Conservation (phyloP, 208 protist species). For the Borovskyia barvae region DNA sequence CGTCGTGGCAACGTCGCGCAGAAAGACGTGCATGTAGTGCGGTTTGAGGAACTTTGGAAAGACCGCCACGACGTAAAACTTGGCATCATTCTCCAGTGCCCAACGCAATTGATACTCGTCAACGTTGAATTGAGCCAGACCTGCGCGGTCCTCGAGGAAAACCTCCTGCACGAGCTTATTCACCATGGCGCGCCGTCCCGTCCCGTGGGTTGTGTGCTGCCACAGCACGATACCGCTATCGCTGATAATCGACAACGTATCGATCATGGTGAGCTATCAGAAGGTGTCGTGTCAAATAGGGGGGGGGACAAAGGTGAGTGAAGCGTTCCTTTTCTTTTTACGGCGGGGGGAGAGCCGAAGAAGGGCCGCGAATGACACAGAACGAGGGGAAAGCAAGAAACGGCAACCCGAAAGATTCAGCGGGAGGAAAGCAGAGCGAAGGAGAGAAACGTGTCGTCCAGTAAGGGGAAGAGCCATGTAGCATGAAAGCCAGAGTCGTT, state of each 20-base stretch:
- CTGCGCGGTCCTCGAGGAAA: slow-evolving; percentile 91
- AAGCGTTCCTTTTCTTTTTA: neutral
- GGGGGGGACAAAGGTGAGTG: neutral
- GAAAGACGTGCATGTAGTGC: slow-evolving; percentile 86
- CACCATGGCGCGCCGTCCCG: slow-evolving; percentile 76
- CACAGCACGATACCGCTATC: slow-evolving; percentile 94
- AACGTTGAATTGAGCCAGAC: slow-evolving; percentile 60
- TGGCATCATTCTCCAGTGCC: slow-evolving; percentile 90
- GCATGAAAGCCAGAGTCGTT: too few relatives aligned
- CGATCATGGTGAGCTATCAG: slow-evolving; percentile 94
- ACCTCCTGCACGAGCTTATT: slow-evolving; percentile 92
- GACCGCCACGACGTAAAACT: slow-evolving; percentile 93
- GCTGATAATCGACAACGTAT: slow-evolving; percentile 92
- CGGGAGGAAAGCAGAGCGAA: neutral
- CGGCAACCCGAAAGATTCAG: neutral
- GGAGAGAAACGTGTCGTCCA: neutral
- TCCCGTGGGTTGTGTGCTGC: slow-evolving; percentile 54
- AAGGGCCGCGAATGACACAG: neutral
- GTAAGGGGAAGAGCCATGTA: too few relatives aligned
- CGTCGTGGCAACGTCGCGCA: slow-evolving; percentile 65
- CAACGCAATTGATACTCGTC: slow-evolving; percentile 91
- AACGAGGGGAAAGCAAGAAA: neutral
- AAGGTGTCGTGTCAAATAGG: too few relatives aligned
- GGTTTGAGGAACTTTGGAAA: slow-evolving; percentile 90
- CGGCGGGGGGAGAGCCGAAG: neutral